Evolutionary conservation across 257 asterid species (phyloP).

Genomic region (Solanum sejunctum): DNA sequence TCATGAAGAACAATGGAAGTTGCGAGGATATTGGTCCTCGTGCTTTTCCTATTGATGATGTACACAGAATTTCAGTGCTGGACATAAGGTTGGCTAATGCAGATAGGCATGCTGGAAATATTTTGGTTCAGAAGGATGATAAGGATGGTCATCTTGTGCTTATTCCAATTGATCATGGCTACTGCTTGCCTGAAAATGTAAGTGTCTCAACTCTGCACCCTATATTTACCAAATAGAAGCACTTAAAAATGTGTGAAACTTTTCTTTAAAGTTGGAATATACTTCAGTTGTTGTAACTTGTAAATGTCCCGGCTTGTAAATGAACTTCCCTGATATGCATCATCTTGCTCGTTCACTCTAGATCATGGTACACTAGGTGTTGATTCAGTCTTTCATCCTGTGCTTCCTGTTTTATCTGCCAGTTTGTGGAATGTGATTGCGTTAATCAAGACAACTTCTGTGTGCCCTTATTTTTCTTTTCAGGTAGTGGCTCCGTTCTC

Average conservation of each 20-base stretch:
- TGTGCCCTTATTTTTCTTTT: not conserved
- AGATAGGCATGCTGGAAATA: constrained; percentile 71
- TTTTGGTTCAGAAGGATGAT: constrained; percentile 40
- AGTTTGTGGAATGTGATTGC: not conserved
- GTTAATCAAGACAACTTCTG: not conserved
- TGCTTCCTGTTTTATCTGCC: not conserved
- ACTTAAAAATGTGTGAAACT: not conserved
- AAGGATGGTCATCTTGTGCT: constrained; percentile 19
- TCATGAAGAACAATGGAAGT: constrained; percentile 63
- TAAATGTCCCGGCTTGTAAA: not conserved
- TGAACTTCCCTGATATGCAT: not conserved
- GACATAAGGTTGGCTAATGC: constrained; percentile 74
- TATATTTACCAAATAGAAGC: not conserved
- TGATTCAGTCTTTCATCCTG: not conserved
- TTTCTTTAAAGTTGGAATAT: not conserved
- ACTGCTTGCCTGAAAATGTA: constrained; percentile 74
- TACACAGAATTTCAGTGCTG: constrained; percentile 59
- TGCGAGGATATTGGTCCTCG: constrained; percentile 75
- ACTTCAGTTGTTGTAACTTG: not conserved
- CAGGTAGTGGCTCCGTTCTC: not conserved
- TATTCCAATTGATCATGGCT: constrained; percentile 71
- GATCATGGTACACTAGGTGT: not conserved
- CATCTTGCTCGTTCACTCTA: not conserved
- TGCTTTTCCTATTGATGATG: constrained; percentile 53
- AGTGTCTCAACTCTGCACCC: constrained; percentile 6